These are phyloP conservation scores for Saccharum spontaneum DNA, from an alignment of 176 grass and related monocot species.

Conservation along the genomic window DNA sequence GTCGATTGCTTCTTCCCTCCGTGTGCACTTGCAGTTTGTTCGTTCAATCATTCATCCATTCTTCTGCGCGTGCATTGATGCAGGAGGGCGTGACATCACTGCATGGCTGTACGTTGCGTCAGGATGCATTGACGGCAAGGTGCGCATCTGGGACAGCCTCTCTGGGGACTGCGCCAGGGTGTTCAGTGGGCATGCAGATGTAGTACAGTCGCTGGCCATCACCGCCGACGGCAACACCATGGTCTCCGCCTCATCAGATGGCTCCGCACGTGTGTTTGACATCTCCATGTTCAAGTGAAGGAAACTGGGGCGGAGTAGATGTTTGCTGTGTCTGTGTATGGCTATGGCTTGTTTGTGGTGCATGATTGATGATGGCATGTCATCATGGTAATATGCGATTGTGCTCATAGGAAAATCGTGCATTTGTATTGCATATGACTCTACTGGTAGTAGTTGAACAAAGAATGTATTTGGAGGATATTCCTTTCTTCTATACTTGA, in stretches of 20 bases:
- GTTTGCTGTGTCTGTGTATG: no score
- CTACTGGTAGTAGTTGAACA: no score
- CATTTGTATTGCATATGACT: no score
- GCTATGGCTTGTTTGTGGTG: no score
- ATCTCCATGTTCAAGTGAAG: constrained; percentile 49
- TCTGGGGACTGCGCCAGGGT: constrained; percentile 51
- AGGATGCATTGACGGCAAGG: constrained; percentile 71
- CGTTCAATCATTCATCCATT: neutral
- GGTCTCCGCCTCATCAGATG: constrained; percentile 66
- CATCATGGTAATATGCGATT: no score
- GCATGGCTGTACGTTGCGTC: constrained; percentile 72
- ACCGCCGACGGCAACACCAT: constrained; percentile 42
- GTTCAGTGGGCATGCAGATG: constrained; percentile 54
- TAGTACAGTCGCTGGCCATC: constrained; percentile 61
- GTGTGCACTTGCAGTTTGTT: neutral
- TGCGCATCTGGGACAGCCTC: constrained; percentile 89
- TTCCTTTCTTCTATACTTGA: no score
- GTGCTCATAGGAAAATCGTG: no score
- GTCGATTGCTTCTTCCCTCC: neutral
- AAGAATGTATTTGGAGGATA: no score
- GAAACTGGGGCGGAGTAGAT: neutral
- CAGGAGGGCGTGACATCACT: constrained; percentile 74
- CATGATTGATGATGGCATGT: no score
- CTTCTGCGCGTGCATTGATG: neutral
- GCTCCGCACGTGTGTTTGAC: constrained; percentile 49